A percentile compares a stretch with the other conserved stretches of the same genome.
Evolutionary conservation across 2,329 filamentous ascomycete genomes (phyloP).

Genomic region (Orbilia blumenaviensis): DNA sequence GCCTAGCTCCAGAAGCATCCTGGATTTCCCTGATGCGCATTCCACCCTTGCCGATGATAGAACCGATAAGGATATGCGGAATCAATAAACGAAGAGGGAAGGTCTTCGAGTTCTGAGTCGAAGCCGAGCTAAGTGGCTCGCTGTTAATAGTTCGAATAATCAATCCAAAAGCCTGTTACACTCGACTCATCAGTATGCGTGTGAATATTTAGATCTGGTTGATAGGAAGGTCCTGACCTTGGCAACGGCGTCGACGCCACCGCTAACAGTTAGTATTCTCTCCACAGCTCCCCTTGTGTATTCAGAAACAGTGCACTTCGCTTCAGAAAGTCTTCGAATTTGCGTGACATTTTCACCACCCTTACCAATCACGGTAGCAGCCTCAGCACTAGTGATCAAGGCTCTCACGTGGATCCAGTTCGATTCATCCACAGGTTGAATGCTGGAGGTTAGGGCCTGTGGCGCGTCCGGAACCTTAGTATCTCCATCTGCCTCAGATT

Average conservation of each 20-base stretch:
- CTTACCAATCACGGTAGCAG: constrained; percentile 97
- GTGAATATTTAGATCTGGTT: background rate
- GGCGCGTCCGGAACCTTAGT: constrained; percentile 72
- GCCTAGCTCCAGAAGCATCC: constrained; percentile 91
- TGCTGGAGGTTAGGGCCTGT: constrained; percentile 62
- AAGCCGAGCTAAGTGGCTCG: constrained; percentile 86
- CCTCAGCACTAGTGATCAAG: constrained; percentile 96
- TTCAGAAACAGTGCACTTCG: constrained; percentile 98
- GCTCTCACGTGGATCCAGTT: constrained; percentile 97
- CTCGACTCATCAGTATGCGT: background rate
- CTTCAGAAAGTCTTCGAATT: constrained; percentile 91
- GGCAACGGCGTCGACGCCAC: constrained; percentile 92
- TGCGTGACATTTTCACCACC: constrained; percentile 98
- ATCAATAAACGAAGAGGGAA: constrained; percentile 95
- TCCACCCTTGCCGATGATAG: constrained; percentile 97
- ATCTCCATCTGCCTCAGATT: constrained; percentile 71
- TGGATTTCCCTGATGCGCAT: constrained; percentile 98
- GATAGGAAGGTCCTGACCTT: constrained; percentile 71
- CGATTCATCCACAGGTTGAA: constrained; percentile 80
- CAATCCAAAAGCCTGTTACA: constrained; percentile 84
- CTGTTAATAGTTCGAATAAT: constrained; percentile 99
- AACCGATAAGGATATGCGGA: constrained; percentile 95
- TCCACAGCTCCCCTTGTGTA: constrained; percentile 97
- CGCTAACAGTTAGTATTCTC: constrained; percentile 96
- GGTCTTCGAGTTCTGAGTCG: constrained; percentile 92